Evolutionary conservation across 2,329 filamentous ascomycete genomes (phyloP).

Genomic region (Paracorniculantispora psalliotae): DNA sequence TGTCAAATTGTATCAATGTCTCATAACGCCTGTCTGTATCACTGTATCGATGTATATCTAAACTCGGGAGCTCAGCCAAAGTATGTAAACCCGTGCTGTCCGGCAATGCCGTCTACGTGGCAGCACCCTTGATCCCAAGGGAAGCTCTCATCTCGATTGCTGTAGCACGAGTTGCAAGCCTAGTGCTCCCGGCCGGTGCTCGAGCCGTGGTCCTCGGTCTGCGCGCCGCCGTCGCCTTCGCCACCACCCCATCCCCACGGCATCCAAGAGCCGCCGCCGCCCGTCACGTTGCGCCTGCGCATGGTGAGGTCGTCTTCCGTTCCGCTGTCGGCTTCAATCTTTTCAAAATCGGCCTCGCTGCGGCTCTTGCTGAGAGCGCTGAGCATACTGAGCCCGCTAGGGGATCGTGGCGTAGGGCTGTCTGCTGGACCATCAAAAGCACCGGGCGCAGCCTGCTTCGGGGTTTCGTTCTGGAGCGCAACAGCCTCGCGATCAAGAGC

Average conservation of each 20-base stretch:
- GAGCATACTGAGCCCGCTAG: conserved; percentile 43
- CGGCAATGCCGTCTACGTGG: conserved; percentile 12
- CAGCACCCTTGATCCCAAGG: conserved; percentile 9
- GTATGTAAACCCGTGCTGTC: conserved; percentile 11
- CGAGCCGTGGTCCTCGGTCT: conserved; percentile 22
- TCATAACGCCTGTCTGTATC: not conserved
- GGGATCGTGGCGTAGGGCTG: conserved; percentile 35
- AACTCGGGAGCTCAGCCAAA: conserved; percentile 1
- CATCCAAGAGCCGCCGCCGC: conserved; percentile 37
- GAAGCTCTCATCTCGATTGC: conserved; percentile 3
- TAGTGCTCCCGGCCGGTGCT: conserved; percentile 39
- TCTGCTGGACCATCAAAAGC: conserved; percentile 25
- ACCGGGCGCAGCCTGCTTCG: conserved; percentile 25
- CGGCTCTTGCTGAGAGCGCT: conserved; percentile 70
- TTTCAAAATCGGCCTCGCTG: conserved; percentile 86
- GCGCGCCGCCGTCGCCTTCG: conserved; percentile 12
- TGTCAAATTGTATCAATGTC: not conserved
- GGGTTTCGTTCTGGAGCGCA: conserved; percentile 40
- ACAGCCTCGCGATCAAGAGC: conserved; percentile 77
- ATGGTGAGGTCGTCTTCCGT: conserved; percentile 46
- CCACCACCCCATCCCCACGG: conserved; percentile 41
- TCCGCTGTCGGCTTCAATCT: conserved; percentile 71
- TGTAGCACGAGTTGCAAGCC: conserved; percentile 15
- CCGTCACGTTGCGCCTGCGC: conserved; percentile 27
- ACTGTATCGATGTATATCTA: not conserved